These are phyloP conservation scores for Rhizophora apiculata DNA, from an alignment of 345 rosid species.

Conservation along the genomic window DNA sequence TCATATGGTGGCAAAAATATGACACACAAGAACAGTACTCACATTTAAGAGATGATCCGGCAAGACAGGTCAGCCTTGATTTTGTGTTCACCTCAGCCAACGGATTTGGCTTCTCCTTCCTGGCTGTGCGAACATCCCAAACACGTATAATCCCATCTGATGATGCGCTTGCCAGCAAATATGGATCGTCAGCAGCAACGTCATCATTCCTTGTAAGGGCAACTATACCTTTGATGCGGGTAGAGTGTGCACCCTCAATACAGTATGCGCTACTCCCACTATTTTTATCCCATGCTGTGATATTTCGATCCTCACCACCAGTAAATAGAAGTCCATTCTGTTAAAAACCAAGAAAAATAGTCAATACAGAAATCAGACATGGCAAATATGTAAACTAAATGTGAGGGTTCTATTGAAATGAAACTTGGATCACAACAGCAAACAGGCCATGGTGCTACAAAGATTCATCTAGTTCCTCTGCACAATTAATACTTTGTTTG, in stretches of 20 bases:
- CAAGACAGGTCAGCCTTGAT: constrained; percentile 92
- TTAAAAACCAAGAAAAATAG: constrained; percentile 7
- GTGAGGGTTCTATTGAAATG: neutral
- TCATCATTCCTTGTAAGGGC: constrained; percentile 51
- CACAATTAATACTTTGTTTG: neutral
- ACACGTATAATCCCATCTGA: constrained; percentile 90
- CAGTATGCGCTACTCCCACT: constrained; percentile 73
- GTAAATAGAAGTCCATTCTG: constrained; percentile 75
- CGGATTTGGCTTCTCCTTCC: constrained; percentile 60
- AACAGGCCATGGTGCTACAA: neutral
- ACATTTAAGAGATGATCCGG: constrained; percentile 42
- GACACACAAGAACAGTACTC: neutral
- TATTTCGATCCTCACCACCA: constrained; percentile 80
- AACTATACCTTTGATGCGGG: constrained; percentile 85
- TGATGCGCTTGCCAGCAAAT: constrained; percentile 74
- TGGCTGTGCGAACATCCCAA: constrained; percentile 82
- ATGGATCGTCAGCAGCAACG: constrained; percentile 54
- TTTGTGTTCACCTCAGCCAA: constrained; percentile 79
- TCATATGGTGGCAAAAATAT: neutral
- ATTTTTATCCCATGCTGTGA: constrained; percentile 88
- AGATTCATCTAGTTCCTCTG: neutral
- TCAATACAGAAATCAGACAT: neutral
- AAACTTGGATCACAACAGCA: neutral
- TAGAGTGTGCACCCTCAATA: constrained; percentile 71
- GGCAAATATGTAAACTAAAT: too few relatives aligned